A percentile compares a stretch with the other conserved stretches of the same genome.
These are phyloP conservation scores for Massariosphaeria phaeospora DNA, from an alignment of 495 filamentous ascomycete genomes.

Conservation along the genomic window DNA sequence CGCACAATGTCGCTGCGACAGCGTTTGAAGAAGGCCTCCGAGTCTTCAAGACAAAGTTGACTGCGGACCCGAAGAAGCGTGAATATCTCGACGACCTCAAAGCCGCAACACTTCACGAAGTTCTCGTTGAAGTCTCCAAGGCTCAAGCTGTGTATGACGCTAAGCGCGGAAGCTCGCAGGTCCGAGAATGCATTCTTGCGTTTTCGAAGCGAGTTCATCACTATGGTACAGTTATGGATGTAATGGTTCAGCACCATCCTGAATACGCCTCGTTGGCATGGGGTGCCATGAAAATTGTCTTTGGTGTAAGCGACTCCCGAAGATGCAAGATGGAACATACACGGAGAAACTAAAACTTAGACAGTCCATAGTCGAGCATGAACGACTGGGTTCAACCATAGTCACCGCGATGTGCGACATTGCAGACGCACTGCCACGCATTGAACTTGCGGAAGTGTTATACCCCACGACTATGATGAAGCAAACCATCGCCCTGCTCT, in stretches of 20 bases:
- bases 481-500: constrained; percentile 3
- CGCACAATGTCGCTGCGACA: background rate
- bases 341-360: background rate
- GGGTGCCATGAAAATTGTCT: constrained; percentile 2
- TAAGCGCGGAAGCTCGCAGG: background rate
- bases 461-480: constrained; percentile 20
- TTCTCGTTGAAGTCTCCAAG: constrained; percentile 2
- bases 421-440: constrained; percentile 8
- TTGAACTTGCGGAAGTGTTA: background rate
- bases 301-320: background rate
- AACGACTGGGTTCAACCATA: constrained; percentile 1
- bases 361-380: constrained; percentile 21
- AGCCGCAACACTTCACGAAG: constrained; percentile 4
- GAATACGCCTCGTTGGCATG: constrained; percentile 12
- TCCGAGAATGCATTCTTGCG: background rate
- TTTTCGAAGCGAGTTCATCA: constrained; percentile 2
- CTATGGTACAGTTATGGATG: constrained; percentile 4
- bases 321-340: no score
- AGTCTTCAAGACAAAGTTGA: constrained; percentile 3
- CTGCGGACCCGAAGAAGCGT: background rate
- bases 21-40: constrained; percentile 1
- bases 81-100: background rate
- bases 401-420: background rate
- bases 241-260: constrained; percentile 11
- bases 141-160: constrained; percentile 1